phyloP scores from a whole-genome alignment of 108 stramenopile genomes.

The Skeletonema costatum region DNA sequence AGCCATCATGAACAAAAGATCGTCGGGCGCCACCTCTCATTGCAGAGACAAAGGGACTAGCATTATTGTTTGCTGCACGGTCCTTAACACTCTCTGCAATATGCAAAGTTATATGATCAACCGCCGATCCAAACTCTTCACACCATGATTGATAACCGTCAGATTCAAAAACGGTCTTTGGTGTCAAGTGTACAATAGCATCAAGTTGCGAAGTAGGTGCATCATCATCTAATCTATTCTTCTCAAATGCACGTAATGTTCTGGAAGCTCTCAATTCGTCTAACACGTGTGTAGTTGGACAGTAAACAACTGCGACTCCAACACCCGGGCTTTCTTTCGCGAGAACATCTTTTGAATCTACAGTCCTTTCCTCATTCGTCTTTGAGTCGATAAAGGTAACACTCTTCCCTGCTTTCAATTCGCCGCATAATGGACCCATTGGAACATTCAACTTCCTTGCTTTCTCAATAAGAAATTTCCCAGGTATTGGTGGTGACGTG shows the following conservation, averaged over 20 bases:
- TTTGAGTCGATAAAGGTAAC: conserved; percentile 68
- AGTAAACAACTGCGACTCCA: conserved; percentile 66
- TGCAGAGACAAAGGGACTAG: conserved; percentile 65
- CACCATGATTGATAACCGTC: conserved; percentile 55
- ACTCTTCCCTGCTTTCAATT: conserved; percentile 78
- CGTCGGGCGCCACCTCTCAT: conserved; percentile 52
- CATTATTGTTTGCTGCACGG: conserved; percentile 3
- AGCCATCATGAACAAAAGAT: conserved; percentile 41
- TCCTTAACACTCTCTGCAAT: conserved; percentile 36
- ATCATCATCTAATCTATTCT: neutral
- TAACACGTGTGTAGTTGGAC: conserved; percentile 44
- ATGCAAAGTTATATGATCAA: conserved; percentile 60
- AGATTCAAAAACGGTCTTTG: conserved; percentile 42
- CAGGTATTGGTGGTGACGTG: conserved; percentile 67
- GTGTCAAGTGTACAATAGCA: conserved; percentile 74
- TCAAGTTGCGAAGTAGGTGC: conserved; percentile 32
- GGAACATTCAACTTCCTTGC: conserved; percentile 80
- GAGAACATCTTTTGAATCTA: conserved; percentile 72
- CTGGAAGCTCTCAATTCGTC: conserved; percentile 36
- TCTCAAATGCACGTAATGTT: conserved; percentile 21
- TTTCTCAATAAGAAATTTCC: conserved; percentile 76
- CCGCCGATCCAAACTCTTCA: conserved; percentile 33
- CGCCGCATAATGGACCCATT: conserved; percentile 79
- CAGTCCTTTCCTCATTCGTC: conserved; percentile 53
- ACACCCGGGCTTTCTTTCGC: conserved; percentile 65